Conservation (phyloP, 1,284 basidiomycete species). For the Taiwanofungus camphoratus region DNA sequence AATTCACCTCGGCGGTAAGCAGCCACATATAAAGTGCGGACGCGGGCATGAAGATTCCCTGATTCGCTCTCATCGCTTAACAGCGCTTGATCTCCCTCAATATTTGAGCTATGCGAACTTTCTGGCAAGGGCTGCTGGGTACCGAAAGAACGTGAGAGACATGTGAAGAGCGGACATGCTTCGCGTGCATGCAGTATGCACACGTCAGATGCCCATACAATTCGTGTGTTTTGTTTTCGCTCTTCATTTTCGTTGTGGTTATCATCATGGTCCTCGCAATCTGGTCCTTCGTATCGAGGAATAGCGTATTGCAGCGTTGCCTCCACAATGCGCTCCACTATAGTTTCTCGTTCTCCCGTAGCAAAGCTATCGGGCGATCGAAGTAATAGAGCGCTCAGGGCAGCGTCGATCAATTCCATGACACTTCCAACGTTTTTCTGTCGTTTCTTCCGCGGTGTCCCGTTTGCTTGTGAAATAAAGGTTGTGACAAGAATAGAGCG, state of each 20-base stretch:
- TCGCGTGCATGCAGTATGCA: slow-evolving; percentile 56
- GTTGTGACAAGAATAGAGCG: slow-evolving; percentile 42
- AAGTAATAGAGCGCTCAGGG: slow-evolving; percentile 52
- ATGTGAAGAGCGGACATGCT: slow-evolving; percentile 44
- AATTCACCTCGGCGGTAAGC: slow-evolving; percentile 61
- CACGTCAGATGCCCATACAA: slow-evolving; percentile 40
- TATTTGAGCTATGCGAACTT: no score
- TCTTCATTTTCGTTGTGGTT: slow-evolving; percentile 16
- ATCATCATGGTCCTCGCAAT: slow-evolving; percentile 22
- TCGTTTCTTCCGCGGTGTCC: slow-evolving; percentile 33
- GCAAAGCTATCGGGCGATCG: slow-evolving; percentile 43
- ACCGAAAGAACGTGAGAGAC: slow-evolving; percentile 37
- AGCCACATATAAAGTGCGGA: slow-evolving; percentile 45
- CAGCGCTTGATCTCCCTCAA: no score
- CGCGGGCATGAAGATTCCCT: slow-evolving; percentile 24
- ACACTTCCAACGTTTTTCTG: slow-evolving; percentile 57
- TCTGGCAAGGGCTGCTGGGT: no score
- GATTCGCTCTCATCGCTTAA: slow-evolving; percentile 13
- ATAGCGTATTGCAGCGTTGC: slow-evolving; percentile 74
- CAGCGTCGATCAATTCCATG: slow-evolving; percentile 68
- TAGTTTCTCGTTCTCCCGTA: slow-evolving; percentile 54
- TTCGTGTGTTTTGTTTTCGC: background rate
- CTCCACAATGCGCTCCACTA: slow-evolving; percentile 65
- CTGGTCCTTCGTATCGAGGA: slow-evolving; percentile 40
- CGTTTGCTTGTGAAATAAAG: slow-evolving; percentile 23